Conservation (phyloP, 805 yeast species). For the Wickerhamiella allomyrinae region DNA sequence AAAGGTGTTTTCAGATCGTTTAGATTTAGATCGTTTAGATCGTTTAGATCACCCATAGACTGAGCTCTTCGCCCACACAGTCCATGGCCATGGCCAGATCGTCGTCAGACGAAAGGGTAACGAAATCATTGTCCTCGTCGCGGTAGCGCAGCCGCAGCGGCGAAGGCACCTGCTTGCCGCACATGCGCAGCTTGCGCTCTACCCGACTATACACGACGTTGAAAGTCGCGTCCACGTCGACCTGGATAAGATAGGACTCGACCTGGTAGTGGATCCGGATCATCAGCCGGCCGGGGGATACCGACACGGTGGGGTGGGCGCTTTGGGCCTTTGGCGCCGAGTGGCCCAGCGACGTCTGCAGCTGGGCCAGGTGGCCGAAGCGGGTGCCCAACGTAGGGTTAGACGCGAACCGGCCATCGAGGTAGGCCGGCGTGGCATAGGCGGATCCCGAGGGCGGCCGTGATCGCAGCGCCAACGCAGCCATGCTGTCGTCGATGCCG, state of each 20-base stretch:
- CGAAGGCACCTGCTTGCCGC: conserved; percentile 32
- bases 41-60: conserved; percentile 7
- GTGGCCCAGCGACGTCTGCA: not conserved
- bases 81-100: conserved; percentile 78
- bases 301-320: conserved; percentile 7
- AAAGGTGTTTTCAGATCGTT: too few relatives aligned
- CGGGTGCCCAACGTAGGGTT: conserved; percentile 4
- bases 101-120: conserved; percentile 69
- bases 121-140: conserved; percentile 94
- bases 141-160: conserved; percentile 54
- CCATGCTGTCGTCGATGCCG: not conserved
- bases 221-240: conserved; percentile 38
- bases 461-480: not conserved
- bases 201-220: conserved; percentile 43
- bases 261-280: conserved; percentile 24
- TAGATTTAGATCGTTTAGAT: too few relatives aligned
- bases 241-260: conserved; percentile 47
- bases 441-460: not conserved
- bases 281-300: conserved; percentile 17
- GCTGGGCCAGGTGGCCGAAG: not conserved
- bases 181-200: conserved; percentile 39
- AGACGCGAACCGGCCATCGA: conserved; percentile 1
- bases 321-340: conserved; percentile 2
- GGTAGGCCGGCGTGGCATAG: not conserved
- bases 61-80: conserved; percentile 12